Conservation (phyloP, 805 yeast species). For the Yamadazyma akitaensis region DNA sequence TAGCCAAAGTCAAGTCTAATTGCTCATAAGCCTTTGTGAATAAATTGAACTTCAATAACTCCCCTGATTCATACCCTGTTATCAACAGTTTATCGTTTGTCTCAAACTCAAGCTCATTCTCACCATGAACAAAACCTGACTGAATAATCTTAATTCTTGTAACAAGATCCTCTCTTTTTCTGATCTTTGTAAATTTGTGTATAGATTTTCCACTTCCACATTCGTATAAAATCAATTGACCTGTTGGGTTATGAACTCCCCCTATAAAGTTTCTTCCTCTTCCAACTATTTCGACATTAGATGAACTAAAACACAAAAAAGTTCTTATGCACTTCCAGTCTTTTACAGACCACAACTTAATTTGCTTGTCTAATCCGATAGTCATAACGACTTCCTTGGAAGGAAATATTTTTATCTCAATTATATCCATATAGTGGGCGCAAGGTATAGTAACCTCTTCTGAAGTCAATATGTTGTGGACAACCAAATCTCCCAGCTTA, state of each 20-base stretch:
- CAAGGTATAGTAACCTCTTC: constrained; percentile 11
- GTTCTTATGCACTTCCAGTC: constrained; percentile 47
- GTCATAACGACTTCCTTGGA: constrained; percentile 60
- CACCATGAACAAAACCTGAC: constrained; percentile 2
- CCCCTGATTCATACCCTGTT: constrained; percentile 43
- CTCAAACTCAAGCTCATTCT: constrained; percentile 39
- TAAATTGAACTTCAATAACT: constrained; percentile 21
- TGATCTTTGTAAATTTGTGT: constrained; percentile 28
- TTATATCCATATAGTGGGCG: constrained; percentile 54
- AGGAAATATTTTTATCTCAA: constrained; percentile 52
- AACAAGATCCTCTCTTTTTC: constrained; percentile 18
- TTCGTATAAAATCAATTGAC: constrained; percentile 64
- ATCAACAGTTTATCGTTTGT: constrained; percentile 42
- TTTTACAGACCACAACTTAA: constrained; percentile 60
- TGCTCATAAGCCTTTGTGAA: constrained; percentile 11
- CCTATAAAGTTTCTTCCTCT: constrained; percentile 66
- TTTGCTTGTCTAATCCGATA: constrained; percentile 54
- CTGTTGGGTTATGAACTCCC: constrained; percentile 44
- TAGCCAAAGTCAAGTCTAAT: background rate
- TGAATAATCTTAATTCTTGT: constrained; percentile 11
- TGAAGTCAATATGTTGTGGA: constrained; percentile 9
- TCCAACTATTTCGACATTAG: constrained; percentile 47
- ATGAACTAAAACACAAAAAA: constrained; percentile 45
- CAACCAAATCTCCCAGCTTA: constrained; percentile 11
- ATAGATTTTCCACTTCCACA: constrained; percentile 53